phyloP scores from a whole-genome alignment of 2,329 filamentous ascomycete genomes.

The Raffaelea albimanens region DNA sequence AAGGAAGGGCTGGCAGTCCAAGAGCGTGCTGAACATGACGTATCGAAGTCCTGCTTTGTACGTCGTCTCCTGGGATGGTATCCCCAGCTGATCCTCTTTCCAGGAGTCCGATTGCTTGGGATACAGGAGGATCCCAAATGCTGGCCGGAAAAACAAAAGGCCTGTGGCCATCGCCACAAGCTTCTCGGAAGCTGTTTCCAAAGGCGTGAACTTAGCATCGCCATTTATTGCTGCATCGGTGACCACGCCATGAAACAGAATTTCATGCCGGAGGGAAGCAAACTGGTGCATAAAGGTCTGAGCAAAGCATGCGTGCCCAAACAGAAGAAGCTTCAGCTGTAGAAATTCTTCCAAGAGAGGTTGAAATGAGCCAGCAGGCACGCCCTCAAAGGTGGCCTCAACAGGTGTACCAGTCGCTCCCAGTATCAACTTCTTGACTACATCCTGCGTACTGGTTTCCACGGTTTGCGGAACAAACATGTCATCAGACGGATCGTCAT shows the following conservation, averaged over 20 bases:
- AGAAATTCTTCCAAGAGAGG: conserved; percentile 13
- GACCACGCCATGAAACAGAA: conserved; percentile 18
- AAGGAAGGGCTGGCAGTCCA: conserved; percentile 13
- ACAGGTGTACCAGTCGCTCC: conserved; percentile 6
- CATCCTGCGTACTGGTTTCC: neutral
- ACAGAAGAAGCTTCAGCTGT: conserved; percentile 16
- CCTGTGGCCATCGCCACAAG: conserved; percentile 27
- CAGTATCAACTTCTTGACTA: neutral
- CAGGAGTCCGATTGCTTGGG: conserved; percentile 26
- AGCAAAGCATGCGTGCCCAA: conserved; percentile 19
- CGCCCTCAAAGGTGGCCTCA: conserved; percentile 16
- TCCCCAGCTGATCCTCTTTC: conserved; percentile 13
- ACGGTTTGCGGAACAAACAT: neutral
- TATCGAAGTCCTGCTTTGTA: conserved; percentile 21
- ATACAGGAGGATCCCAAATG: conserved; percentile 30
- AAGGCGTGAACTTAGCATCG: neutral
- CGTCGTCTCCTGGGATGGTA: conserved; percentile 4
- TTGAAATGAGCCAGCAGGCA: conserved; percentile 10
- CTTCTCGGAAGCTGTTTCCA: conserved; percentile 22
- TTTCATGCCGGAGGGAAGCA: conserved; percentile 5
- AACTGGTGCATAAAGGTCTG: conserved; percentile 15
- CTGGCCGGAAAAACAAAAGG: conserved; percentile 21
- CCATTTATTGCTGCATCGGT: conserved; percentile 6
- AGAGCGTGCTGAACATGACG: conserved; percentile 24
- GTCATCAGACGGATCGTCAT: neutral